Evolutionary conservation across 805 yeast species (phyloP).

Genomic region (Candida succiphila): DNA sequence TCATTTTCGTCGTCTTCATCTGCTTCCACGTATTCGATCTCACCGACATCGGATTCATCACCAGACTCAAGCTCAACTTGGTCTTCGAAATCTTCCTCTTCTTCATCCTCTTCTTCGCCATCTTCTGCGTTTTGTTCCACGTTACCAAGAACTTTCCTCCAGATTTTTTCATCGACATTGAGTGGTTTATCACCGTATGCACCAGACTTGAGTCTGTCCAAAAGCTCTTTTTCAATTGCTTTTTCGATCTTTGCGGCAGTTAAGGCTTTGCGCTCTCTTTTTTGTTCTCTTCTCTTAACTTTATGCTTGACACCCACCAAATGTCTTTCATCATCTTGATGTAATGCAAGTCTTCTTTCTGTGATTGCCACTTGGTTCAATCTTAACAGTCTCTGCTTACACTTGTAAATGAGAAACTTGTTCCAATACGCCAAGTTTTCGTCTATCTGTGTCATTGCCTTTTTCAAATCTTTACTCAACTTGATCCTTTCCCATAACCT

Average conservation of each 20-base stretch:
- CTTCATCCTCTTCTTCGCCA: conserved; percentile 23
- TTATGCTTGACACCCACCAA: conserved; percentile 89
- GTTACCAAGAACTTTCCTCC: conserved; percentile 86
- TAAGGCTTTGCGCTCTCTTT: conserved; percentile 92
- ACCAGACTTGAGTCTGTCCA: conserved; percentile 92
- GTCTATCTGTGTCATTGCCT: conserved; percentile 84
- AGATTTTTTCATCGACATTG: conserved; percentile 90
- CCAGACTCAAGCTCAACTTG: background rate
- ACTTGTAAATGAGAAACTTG: conserved; percentile 79
- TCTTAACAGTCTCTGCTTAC: conserved; percentile 92
- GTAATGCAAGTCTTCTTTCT: conserved; percentile 84
- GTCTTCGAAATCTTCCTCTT: conserved; percentile 4
- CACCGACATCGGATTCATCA: conserved; percentile 16
- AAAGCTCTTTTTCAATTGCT: conserved; percentile 89
- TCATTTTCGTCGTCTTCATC: conserved; percentile 88
- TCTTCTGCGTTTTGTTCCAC: conserved; percentile 44
- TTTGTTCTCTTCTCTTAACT: conserved; percentile 88
- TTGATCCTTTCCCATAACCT: conserved; percentile 93
- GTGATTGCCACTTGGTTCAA: conserved; percentile 92
- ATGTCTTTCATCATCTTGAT: conserved; percentile 90
- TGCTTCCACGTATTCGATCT: conserved; percentile 75
- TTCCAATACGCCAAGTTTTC: conserved; percentile 88
- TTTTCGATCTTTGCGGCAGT: conserved; percentile 95
- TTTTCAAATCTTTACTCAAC: conserved; percentile 79
- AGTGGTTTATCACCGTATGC: conserved; percentile 98